Evolutionary conservation across 768 basidiomycete species (phyloP), one percentile per base, ranked within the genome.

Genomic region (Lyophyllum shimeji): DNA sequence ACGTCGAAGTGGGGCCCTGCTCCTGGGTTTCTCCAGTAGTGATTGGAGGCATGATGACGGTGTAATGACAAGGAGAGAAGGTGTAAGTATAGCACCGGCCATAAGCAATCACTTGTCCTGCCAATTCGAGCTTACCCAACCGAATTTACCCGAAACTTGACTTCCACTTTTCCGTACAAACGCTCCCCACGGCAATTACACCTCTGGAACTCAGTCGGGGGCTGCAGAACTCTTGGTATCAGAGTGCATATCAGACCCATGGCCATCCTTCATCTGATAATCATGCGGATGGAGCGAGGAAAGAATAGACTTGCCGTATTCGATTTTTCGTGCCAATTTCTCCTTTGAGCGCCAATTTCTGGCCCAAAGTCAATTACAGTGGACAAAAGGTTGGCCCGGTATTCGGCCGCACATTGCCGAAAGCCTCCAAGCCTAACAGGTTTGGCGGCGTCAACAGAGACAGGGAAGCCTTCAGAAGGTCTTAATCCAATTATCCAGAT

Each of bases 11-110:
- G 29, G 51, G 8, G 0, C 67, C 42, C 56, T 82, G 80, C 50
- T 81, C 78, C 55, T 80, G 79, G 0, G 67, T 66, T 55, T 77
- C 74, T 15, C 70, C 61, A 20, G 74, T 74, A 50, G 75, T 76
- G 50, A 74, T 68, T 69, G 78, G 78, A 61, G 79, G 75, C 78
- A 82, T 80, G 71, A 71, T 74, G 73, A 63, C 65, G 59, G 52
- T 59, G 64, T 52, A 61, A 62, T 65, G 63, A 58, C 67, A 70
- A 62, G 51, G 59, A 57, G 54, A 60, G 49, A 52, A 58, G 61
- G 50, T 39, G 57, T 58, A 64, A 66, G 63, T 62, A 61, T 61
- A 56, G 63, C 59, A 50, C 37, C 46, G 44, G 44, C 55, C 52
- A 61, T 52, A 44, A 18, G 39, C n/a, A 58, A 53, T 50, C 49